phyloP scores from a whole-genome alignment of 257 asterid species.

The Echium plantagineum region DNA sequence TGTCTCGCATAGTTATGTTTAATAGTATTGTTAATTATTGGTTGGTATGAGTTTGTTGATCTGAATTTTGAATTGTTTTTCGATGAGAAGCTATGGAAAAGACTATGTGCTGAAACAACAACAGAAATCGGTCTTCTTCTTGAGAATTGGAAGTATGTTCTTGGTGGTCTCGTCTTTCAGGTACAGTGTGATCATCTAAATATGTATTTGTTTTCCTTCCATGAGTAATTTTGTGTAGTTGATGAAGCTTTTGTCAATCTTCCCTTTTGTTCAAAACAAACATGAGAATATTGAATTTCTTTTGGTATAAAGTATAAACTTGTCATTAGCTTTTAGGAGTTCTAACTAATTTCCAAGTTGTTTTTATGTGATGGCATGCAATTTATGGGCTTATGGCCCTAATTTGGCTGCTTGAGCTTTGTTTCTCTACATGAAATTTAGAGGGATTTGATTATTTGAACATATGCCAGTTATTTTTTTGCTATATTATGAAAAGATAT shows the following conservation, averaged over 20 bases:
- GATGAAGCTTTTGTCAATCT: too few relatives aligned
- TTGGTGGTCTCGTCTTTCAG: conserved; percentile 64
- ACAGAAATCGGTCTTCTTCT: conserved; percentile 57
- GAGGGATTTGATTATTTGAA: too few relatives aligned
- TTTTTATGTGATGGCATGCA: neutral
- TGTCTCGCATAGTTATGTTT: neutral
- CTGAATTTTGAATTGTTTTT: neutral
- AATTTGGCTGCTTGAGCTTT: neutral
- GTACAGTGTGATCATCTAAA: conserved; percentile 8
- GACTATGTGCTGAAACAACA: conserved; percentile 40
- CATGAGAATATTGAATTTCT: neutral
- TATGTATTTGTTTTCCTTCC: too few relatives aligned
- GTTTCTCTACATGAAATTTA: too few relatives aligned
- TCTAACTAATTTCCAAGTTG: too few relatives aligned
- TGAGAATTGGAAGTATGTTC: conserved; percentile 57
- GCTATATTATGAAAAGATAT: too few relatives aligned
- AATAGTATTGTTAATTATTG: neutral
- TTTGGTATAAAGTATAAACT: too few relatives aligned
- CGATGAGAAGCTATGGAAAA: conserved; percentile 54
- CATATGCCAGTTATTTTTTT: too few relatives aligned
- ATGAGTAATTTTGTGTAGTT: too few relatives aligned
- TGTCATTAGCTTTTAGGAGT: neutral
- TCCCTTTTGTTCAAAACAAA: neutral
- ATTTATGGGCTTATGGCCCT: neutral
- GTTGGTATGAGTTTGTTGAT: neutral